Evolutionary conservation across 176 grass and related monocot species (phyloP), one percentile per base, ranked within the genome.

Genomic region (Paspalum notatum): DNA sequence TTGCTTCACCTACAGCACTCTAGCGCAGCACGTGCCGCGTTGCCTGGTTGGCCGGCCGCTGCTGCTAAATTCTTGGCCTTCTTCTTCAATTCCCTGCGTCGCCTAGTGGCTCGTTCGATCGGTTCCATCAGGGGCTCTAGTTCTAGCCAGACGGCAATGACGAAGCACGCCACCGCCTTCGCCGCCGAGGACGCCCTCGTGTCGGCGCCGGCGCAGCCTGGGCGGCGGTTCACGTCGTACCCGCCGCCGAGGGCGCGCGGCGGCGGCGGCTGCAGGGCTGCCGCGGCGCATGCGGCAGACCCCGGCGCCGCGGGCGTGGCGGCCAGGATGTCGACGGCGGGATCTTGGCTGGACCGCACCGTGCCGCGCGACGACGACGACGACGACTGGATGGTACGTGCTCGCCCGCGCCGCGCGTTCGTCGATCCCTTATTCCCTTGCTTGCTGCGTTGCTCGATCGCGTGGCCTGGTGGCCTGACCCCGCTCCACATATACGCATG

Each of bases 91-190:
- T n/a, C n/a, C n/a, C n/a, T n/a, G n/a, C n/a, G n/a, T n/a, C n/a
- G n/a, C n/a, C n/a, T n/a, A n/a, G n/a, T n/a, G n/a, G n/a, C n/a
- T n/a, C n/a, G n/a, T n/a, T n/a, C n/a, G n/a, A n/a, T n/a, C 44
- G 32, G 32, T 32, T 32, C 32, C 32, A 3, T 32, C 32, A 32
- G 32, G 32, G 32, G 32, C 32, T 32, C 32, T 32, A 1, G 32
- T 2, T 32, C 32, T 1, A 1, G 1, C 32, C 32, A 1, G 22
- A 10, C 11, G 21, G 57, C 24, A 45, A 93, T 93, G 91, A 85
- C 82, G 39, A 87, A 85, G 41, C 81, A 53, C 21, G 60, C 80
- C 66, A 60, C 80, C 66, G 77, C 72, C 26, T 72, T 90, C 15
- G 13, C 82, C 61, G 77, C 82, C 42, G 83, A 87, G 46, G 88